These are phyloP conservation scores for Dendrobium catenatum DNA, from an alignment of 106 monocot genomes.

Conservation along the genomic window DNA sequence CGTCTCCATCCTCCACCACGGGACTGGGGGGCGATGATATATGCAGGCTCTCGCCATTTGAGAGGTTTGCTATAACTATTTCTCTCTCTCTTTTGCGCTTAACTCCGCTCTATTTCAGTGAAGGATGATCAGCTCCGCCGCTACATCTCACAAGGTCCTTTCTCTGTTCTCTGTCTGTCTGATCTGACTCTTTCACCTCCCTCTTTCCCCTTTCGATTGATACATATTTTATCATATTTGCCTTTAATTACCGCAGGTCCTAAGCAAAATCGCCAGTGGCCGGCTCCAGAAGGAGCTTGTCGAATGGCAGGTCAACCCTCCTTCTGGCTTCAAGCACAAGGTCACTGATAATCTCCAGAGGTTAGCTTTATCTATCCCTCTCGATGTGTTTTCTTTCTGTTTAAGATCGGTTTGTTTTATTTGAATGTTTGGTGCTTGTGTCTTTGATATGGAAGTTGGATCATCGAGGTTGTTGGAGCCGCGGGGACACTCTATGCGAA, in stretches of 20 bases:
- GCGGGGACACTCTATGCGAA: constrained; percentile 15
- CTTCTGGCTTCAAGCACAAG: constrained; percentile 48
- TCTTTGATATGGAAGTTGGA: constrained; percentile 19
- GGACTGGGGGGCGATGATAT: too few species aligned
- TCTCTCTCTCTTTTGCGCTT: not conserved
- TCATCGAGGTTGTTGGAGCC: constrained; percentile 24
- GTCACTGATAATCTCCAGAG: constrained; percentile 50
- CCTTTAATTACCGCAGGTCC: not conserved
- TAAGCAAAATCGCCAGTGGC: constrained; percentile 56
- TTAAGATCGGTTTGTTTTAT: not conserved
- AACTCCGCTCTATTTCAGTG: not conserved
- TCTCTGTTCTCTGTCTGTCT: not conserved
- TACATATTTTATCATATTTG: not conserved
- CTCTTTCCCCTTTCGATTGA: not conserved
- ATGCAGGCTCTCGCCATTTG: too few species aligned
- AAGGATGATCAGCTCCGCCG: constrained; percentile 34
- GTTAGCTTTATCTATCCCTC: not conserved
- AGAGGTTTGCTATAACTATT: too few species aligned
- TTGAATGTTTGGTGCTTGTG: not conserved
- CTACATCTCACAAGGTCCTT: constrained; percentile 28
- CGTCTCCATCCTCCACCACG: too few species aligned
- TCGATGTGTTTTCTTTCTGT: not conserved
- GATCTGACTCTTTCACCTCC: not conserved
- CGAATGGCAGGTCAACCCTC: constrained; percentile 60
- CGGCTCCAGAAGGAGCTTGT: constrained; percentile 51